phyloP scores from a whole-genome alignment of 352 stramenopile genomes.

The Pythium vanterpoolii region DNA sequence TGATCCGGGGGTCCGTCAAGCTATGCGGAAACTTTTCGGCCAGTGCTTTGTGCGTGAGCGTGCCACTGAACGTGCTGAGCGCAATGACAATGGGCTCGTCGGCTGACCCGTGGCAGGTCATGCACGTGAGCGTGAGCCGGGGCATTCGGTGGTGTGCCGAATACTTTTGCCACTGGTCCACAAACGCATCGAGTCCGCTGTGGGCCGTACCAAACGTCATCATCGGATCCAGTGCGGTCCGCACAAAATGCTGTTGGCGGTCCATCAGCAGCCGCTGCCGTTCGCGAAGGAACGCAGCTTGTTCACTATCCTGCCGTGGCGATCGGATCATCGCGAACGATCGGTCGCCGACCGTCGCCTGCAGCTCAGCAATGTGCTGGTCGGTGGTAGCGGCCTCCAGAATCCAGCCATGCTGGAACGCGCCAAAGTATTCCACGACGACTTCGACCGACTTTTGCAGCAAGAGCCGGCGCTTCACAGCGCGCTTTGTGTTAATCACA shows the following conservation, averaged over 20 bases:
- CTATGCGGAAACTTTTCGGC: constrained; percentile 16
- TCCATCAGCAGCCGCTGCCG: constrained; percentile 2
- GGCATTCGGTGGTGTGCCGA: constrained; percentile 14
- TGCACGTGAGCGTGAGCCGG: constrained; percentile 10
- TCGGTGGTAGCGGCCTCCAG: not conserved
- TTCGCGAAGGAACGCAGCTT: constrained; percentile 2
- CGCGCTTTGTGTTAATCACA: not conserved
- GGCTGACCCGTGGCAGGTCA: not conserved
- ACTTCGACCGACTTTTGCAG: constrained; percentile 12
- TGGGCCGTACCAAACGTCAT: constrained; percentile 16
- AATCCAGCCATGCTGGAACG: constrained; percentile 23
- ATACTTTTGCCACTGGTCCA: constrained; percentile 22
- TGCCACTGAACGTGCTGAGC: constrained; percentile 8
- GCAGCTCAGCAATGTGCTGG: not conserved
- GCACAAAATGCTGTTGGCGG: constrained; percentile 19
- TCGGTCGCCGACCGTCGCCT: not conserved
- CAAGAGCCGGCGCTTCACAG: not conserved
- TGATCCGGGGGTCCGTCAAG: not conserved
- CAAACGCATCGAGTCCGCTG: constrained; percentile 14
- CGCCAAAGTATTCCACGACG: constrained; percentile 25
- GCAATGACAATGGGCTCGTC: constrained; percentile 8
- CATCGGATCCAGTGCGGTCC: constrained; percentile 3
- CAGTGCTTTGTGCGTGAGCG: constrained; percentile 19
- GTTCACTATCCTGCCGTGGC: not conserved
- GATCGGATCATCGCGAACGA: constrained; percentile 1